Evolutionary conservation across 768 basidiomycete genomes (phyloP).

Genomic region (Phlebiopsis gigantea): DNA sequence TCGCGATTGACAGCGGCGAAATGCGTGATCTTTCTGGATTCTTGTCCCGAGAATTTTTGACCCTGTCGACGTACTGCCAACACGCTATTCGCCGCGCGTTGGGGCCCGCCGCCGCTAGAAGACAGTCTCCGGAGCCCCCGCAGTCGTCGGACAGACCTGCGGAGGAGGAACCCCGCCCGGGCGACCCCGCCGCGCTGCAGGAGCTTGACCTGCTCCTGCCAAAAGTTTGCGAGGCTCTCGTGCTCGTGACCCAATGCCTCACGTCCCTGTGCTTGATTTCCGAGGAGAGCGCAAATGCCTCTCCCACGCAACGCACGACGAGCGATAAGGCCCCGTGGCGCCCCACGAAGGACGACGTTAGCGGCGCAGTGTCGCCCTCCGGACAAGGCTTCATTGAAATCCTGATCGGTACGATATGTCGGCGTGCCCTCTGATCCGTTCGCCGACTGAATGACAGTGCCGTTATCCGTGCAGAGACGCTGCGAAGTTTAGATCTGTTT

Average conservation of each 20-base stretch:
- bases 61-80: slow-evolving; percentile 55
- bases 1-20: not conserved
- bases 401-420: slow-evolving; percentile 45
- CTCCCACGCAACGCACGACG: not conserved
- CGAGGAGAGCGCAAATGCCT: slow-evolving; percentile 29
- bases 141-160: not conserved
- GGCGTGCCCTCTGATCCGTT: not conserved
- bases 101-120: slow-evolving; percentile 19
- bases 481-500: slow-evolving; percentile 73
- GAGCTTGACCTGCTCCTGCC: slow-evolving; percentile 68
- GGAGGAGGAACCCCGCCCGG: not conserved
- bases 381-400: slow-evolving; percentile 45
- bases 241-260: slow-evolving; percentile 74
- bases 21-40: slow-evolving; percentile 32
- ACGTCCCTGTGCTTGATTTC: slow-evolving; percentile 56
- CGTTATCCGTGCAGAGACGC: slow-evolving; percentile 45
- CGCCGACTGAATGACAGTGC: not conserved
- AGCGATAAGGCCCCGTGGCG: not conserved
- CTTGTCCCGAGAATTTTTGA: slow-evolving; percentile 54
- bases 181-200: slow-evolving; percentile 21
- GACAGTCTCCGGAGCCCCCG: not conserved
- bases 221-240: slow-evolving; percentile 75
- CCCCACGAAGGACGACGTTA: slow-evolving; percentile 6
- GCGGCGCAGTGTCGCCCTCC: slow-evolving; percentile 24
- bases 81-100: slow-evolving; percentile 45